Base-by-base conservation (phyloP, 768 basidiomycete species). In the Scleroderma citrinum region DNA sequence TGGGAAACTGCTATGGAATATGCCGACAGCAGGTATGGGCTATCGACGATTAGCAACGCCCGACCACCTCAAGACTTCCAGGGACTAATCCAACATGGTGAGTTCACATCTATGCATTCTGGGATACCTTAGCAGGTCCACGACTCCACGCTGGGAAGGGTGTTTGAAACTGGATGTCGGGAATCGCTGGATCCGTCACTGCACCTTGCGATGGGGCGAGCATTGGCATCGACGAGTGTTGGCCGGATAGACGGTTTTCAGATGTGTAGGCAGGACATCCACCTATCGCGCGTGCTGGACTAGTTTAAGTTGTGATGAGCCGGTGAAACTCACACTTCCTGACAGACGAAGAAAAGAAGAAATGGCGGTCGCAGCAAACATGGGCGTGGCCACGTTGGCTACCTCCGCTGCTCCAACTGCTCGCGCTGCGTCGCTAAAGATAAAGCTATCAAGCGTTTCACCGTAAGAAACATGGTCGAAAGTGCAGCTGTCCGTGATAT, bases 401-500 rank as follows among this genome's bases (percentile, higher is more conserved):
- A 89, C 70, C 81, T 99, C 67, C 88, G 96, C 63, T 99, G 96
- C 81, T 94, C 93, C 59, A 99, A 99, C 84, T 99, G 96, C 82
- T 92, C 92, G 66, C 89, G 96, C 60, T 93, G 91, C 69, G 93
- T 96, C 51, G 86, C 78, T 60, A 98, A 98, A 80, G 95, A 98
- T 79, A 98, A 98, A 82, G 95, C 95, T 58, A 96, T 98, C 86
- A 96, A 96, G 78, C 81, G 96, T 46, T 95, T 95, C 82, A 96
- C 94, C 34, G 95, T 98, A 65, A 84, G 93, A 73, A 99, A 99
- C 83, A 98, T 98, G 91, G 93, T 99, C 50, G 95, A 98, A 81
- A 90, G 90, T 65, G 96, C 96, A 39, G 95, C 95, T 47, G 91
- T 97, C 59, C 80, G 94, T 56, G 96, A 99, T 76, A 88, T 99